Evolutionary conservation across 1,139 yeast genomes (phyloP), one percentile per base, ranked within the genome.

Genomic region (Hyphopichia fennica): DNA sequence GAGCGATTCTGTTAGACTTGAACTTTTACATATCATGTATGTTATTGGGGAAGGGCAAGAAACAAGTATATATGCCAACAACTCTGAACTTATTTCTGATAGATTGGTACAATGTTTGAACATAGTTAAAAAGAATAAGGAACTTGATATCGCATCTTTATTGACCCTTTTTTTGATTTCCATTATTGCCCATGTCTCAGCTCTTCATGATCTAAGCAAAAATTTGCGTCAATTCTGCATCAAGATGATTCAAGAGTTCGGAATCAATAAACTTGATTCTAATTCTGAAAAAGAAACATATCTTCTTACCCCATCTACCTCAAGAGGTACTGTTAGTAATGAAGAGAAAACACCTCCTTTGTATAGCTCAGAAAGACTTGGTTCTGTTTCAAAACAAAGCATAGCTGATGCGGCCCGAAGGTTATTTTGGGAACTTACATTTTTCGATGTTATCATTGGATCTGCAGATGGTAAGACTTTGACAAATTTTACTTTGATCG

Each of bases 391-490:
- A 2, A 40, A 34, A 13, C 41, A 44, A 1, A 39, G 48, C 11
- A 34, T 65, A 9, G 47, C 55, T 28, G 76, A 75, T 40, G 57
- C 63, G 34, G 70, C 71, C 6, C 59, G 81, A 42, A 58, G 78
- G 43, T 60, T 72, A 4, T 67, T 72, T 44, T 75, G 80, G 80
- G 81, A 76, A 42, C 50, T 73, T 8, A 68, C 71, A 50, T 75
- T 73, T 49, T 61, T 75, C 41, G 81, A 76, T 52, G 71, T 75
- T 9, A 61, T 75, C 31, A 72, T 74, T 44, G 80, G 79, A 0
- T 74, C 79, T 3, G 77, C 81, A 1, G 77, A 75, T 40, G 81
- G 81, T n/a, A 63, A 61, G 41, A 59, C 78, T 0, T 56, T 70
- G 11, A 71, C 79, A 2, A 51, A 56, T n/a, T 48, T 76, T 11